These are phyloP conservation scores for Neurospora pannonica DNA, from an alignment of 495 filamentous ascomycete species.

Conservation along the genomic window DNA sequence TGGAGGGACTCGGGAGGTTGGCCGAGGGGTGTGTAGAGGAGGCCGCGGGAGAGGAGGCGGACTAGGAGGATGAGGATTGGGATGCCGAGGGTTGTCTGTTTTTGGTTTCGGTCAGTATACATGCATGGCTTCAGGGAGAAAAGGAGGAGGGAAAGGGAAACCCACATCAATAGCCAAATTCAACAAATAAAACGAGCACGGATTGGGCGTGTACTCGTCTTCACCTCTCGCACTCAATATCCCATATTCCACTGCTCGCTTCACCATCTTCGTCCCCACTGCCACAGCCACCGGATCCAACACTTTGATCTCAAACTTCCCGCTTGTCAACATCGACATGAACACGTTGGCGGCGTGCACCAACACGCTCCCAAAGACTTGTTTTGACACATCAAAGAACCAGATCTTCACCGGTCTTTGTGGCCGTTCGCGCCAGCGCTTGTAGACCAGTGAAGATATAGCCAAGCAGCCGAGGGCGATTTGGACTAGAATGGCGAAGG, in stretches of 20 bases:
- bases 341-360: slow-evolving; percentile 85
- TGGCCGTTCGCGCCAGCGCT: slow-evolving; percentile 83
- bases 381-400: slow-evolving; percentile 95
- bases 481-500: slow-evolving; percentile 84
- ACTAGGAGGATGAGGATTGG: slow-evolving; percentile 86
- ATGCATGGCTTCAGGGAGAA: not conserved
- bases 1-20: slow-evolving; percentile 76
- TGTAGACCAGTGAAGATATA: slow-evolving; percentile 77
- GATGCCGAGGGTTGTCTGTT: slow-evolving; percentile 86
- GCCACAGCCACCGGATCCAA: slow-evolving; percentile 30
- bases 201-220: slow-evolving; percentile 68
- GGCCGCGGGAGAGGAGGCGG: slow-evolving; percentile 59
- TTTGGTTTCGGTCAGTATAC: not conserved
- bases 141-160: slow-evolving; percentile 4
- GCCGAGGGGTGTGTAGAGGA: slow-evolving; percentile 68
- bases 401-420: slow-evolving; percentile 89
- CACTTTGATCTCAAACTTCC: slow-evolving; percentile 50
- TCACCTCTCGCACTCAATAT: slow-evolving; percentile 21
- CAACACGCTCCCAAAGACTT: slow-evolving; percentile 88
- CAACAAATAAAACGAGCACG: slow-evolving; percentile 90
- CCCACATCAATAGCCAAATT: slow-evolving; percentile 94
- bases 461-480: slow-evolving; percentile 78
- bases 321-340: slow-evolving; percentile 90
- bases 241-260: slow-evolving; percentile 7
- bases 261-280: slow-evolving; percentile 12